phyloP scores from a whole-genome alignment of 345 rosid genomes.

The Corymbia maculata region DNA sequence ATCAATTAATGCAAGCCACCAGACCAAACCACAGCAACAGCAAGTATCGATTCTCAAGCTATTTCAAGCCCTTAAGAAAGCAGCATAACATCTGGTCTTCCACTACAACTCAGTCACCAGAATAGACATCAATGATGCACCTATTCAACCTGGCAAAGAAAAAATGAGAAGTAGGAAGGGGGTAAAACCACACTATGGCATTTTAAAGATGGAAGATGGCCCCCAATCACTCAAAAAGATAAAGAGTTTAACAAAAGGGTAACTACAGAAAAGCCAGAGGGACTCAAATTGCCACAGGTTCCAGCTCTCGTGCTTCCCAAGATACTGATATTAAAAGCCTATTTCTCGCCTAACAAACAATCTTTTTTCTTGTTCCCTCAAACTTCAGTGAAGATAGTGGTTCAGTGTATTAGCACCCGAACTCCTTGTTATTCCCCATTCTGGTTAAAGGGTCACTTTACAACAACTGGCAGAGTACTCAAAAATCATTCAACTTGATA shows the following conservation, averaged over 20 bases:
- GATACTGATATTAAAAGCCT: background rate
- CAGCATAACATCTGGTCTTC: background rate
- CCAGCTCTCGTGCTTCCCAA: background rate
- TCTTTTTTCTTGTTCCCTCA: background rate
- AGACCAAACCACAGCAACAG: background rate
- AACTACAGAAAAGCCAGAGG: background rate
- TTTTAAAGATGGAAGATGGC: background rate
- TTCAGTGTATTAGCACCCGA: background rate
- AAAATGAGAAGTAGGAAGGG: background rate
- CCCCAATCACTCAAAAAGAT: background rate
- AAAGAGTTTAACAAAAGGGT: background rate
- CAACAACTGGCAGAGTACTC: background rate
- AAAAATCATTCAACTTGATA: background rate
- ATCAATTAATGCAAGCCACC: background rate
- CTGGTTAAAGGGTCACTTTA: background rate
- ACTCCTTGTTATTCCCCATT: background rate
- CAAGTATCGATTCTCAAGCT: background rate
- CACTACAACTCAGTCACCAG: background rate
- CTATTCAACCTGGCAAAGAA: background rate
- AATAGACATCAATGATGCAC: background rate
- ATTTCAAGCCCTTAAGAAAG: no score
- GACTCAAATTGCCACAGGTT: background rate
- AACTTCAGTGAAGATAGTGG: background rate
- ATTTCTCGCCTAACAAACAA: background rate
- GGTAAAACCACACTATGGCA: background rate